Base-by-base conservation (phyloP, 768 basidiomycete genomes). In the Candolleomyces eurysporus region DNA sequence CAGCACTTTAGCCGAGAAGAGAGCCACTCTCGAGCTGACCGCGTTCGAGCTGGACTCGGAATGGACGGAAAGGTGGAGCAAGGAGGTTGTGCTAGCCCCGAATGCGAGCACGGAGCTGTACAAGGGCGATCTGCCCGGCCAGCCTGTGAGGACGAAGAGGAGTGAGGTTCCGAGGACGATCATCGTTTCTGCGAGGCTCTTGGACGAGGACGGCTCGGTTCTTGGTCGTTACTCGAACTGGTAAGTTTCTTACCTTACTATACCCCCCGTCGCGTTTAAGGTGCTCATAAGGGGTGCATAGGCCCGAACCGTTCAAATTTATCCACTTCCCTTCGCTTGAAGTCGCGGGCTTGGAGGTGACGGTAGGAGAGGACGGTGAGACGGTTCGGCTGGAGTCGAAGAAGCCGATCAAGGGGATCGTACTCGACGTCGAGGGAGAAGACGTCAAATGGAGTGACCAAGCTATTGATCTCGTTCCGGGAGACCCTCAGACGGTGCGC, bases 261-360 rank as follows among this genome's bases (percentile, higher is more conserved):
- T 57, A 61, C 22, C 61, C 53, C 17, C 42, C 30, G 48, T 39
- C 56, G 22, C 40, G 13, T 2, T 48, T 5, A 21, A 16, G 8
- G 43, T 49, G 19, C 26, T 26, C 26, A 26, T 26, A 26, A 26
- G 26, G 26, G 17, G 10, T 39, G 3, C 58, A 61, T 55, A 96
- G 95, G 95, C 94, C 94, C 13, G 93, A 96, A 72, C 95, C 95
- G 17, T 97, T 89, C 81, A 97, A 97, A 74, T 96, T 86, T 75
- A 87, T 97, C 72, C 76, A 83, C 58, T 96, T 95, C 80, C 92
- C 94, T 39, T 67, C 83, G 11, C 72, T 80, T 32, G 73, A 79
- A 58, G 82, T 84, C 57, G 71, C 90, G 55, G 86, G 84, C 13
- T 80, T 97, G 58, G 74, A 78, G 58, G 80, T 87, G 63, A 73